phyloP scores from a whole-genome alignment of 352 stramenopile genomes.

The Lagenidium giganteum region DNA sequence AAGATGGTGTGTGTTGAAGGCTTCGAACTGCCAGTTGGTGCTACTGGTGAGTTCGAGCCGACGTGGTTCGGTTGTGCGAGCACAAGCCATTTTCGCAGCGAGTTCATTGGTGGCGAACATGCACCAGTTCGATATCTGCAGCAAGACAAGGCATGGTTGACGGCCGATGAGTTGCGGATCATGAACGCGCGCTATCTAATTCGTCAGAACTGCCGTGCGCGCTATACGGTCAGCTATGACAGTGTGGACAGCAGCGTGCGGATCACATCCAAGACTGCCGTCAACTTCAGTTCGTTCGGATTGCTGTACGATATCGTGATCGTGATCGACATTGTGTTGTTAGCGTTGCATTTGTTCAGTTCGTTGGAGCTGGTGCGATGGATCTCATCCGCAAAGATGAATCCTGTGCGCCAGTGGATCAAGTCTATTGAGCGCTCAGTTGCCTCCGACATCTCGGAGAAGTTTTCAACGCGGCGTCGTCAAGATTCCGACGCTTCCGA shows the following conservation, averaged over 20 bases:
- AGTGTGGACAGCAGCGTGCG: constrained; percentile 15
- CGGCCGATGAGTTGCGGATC: background rate
- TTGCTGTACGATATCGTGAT: constrained; percentile 21
- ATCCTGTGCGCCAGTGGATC: no score
- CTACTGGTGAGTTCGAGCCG: background rate
- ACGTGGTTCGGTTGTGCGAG: background rate
- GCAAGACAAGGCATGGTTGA: background rate
- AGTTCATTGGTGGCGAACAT: background rate
- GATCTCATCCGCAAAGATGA: no score
- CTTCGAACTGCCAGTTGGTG: background rate
- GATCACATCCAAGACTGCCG: constrained; percentile 19
- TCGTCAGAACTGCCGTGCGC: constrained; percentile 11
- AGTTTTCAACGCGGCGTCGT: no score
- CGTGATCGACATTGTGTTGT: constrained; percentile 13
- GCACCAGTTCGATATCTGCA: background rate
- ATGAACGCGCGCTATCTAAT: constrained; percentile 9
- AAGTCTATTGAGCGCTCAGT: no score
- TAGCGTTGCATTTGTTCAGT: constrained; percentile 19
- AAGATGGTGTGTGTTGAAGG: background rate
- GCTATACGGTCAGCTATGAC: constrained; percentile 1
- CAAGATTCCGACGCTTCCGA: no score
- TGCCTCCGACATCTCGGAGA: no score
- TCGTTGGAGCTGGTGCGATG: constrained; percentile 13
- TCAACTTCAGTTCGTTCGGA: constrained; percentile 17
- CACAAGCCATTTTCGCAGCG: background rate